Evolutionary conservation across 208 protist species (phyloP).

Genomic region (Leishmania turanica): DNA sequence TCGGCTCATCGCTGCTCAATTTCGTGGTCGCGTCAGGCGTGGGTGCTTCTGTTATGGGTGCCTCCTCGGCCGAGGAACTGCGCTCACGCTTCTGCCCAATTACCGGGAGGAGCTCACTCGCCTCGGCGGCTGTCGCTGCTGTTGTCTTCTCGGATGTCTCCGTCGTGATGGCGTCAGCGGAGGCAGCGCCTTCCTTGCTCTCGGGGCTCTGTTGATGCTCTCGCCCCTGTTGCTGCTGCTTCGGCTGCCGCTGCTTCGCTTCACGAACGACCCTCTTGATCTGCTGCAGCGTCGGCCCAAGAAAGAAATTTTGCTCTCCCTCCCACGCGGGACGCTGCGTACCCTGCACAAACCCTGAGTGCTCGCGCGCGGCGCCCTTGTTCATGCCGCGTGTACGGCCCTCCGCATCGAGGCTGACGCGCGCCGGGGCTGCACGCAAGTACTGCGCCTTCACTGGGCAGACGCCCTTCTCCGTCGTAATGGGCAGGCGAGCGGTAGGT

Average conservation of each 20-base stretch:
- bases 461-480: conserved; percentile 41
- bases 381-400: conserved; percentile 84
- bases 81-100: conserved; percentile 23
- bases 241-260: conserved; percentile 21
- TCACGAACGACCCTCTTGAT: conserved; percentile 62
- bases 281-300: conserved; percentile 48
- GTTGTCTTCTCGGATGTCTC: not conserved
- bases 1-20: conserved; percentile 20
- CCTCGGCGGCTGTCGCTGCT: not conserved
- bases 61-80: conserved; percentile 1
- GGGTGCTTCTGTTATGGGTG: not conserved
- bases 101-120: not conserved
- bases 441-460: conserved; percentile 71
- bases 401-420: conserved; percentile 60
- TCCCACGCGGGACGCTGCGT: conserved; percentile 72
- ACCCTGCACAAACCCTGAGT: conserved; percentile 43
- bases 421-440: conserved; percentile 54
- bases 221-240: not conserved
- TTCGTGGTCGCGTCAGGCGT: conserved; percentile 25
- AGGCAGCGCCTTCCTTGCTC: not conserved
- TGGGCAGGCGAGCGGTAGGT: not conserved
- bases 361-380: conserved; percentile 64
- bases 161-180: not conserved
- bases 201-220: conserved; percentile 2
- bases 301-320: conserved; percentile 80